A percentile compares a stretch with the other conserved stretches of the same genome.
These are phyloP conservation scores for Acer yangbiense DNA, from an alignment of 345 rosid genomes.

Conservation along the genomic window DNA sequence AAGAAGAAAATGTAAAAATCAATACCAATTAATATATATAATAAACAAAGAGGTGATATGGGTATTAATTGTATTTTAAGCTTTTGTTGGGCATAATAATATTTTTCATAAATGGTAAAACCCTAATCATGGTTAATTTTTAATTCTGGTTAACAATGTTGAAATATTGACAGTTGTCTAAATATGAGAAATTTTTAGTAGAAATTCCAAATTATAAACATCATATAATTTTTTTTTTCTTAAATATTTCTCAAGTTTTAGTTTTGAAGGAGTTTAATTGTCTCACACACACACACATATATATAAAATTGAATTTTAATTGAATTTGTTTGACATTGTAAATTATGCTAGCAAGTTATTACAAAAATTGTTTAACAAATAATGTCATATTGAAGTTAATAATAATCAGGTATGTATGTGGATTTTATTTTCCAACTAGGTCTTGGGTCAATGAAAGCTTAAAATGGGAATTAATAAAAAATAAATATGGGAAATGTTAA, in stretches of 20 bases:
- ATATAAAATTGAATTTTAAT: too few relatives aligned
- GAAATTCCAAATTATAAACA: background rate
- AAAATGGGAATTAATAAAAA: too few relatives aligned
- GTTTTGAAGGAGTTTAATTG: background rate
- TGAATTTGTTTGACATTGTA: background rate
- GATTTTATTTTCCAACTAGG: too few relatives aligned
- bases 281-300: background rate
- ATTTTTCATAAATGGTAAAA: conserved; percentile 6
- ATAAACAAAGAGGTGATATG: background rate
- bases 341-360: background rate
- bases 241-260: background rate
- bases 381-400: too few relatives aligned
- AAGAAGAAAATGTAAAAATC: background rate
- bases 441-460: too few relatives aligned
- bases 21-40: background rate
- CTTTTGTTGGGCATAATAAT: background rate
- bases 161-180: conserved; percentile 4
- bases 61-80: background rate
- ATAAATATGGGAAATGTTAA: too few relatives aligned
- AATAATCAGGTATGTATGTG: too few relatives aligned
- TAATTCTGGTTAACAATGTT: conserved; percentile 7
- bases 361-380: too few relatives aligned
- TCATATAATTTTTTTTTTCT: background rate
- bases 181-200: background rate
- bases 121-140: conserved; percentile 27